Evolutionary conservation across 306 rosid species (phyloP), one percentile per base, ranked within the genome.

Genomic region (Cucurbita maxima): DNA sequence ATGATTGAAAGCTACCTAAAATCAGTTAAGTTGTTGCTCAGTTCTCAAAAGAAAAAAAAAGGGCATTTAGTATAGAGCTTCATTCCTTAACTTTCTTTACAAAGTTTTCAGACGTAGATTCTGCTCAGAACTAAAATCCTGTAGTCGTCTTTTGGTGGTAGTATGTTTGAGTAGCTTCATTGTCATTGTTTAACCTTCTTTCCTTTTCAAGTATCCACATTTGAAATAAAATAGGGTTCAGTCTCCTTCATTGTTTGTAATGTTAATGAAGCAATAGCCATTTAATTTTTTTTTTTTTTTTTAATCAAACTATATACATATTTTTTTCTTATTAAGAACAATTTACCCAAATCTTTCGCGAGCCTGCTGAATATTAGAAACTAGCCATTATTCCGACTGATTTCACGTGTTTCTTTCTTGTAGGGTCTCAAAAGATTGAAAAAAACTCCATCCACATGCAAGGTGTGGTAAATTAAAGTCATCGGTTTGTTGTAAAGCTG

Each of bases 361-460:
- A 43, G 71, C 52, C 71, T 43, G 6, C 54, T 73, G 69, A n/a
- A 45, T 16, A 47, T 76, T 7, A 34, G 47, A 47, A 47, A 47
- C 4, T 20, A 15, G 13, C 15, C 25, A 34, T 54, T 5, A 14
- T 34, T 74, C 73, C 71, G 62, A 69, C 34, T 54, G 58, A 69
- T 75, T 59, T 67, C 41, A 61, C 63, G 67, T 70, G 16, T 36
- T 41, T 10, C 53, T 48, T 3, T 48, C 41, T 61, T 41, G 20
- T 89, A 95, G 99, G 93, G 88, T 61, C 84, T 86, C 19, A 89
- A 85, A 73, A 86, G 99, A 63, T 82, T 89, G 85, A 91, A 83
- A 85, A 48, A 95, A 87, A 81, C 81, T 82, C 75, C 87, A 79
- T 75, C 80, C 86, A 10, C 90, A 86, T 40, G 83, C 84, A 38